Percentiles rank a stretch among this genome's conserved stretches.
Evolutionary conservation across 2,329 filamentous ascomycete species (phyloP).

Genomic region (Xylariaceae sp.): DNA sequence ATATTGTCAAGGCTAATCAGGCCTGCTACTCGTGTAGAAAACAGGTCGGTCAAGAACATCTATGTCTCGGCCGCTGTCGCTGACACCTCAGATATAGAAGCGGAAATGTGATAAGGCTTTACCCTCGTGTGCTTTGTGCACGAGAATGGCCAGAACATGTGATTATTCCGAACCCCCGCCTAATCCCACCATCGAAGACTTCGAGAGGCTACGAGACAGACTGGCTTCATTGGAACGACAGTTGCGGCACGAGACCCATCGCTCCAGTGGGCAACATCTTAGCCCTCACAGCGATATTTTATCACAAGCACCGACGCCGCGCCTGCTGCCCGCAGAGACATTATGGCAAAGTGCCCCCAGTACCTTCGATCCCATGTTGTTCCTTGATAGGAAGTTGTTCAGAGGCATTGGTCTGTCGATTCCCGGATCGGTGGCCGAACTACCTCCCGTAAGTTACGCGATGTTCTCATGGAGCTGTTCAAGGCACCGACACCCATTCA

Average conservation of each 20-base stretch:
- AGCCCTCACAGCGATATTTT: conserved; percentile 17
- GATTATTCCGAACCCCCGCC: conserved; percentile 35
- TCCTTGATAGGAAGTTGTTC: conserved; percentile 27
- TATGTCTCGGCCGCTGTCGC: not conserved
- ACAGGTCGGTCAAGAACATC: conserved; percentile 8
- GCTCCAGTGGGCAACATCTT: conserved; percentile 2
- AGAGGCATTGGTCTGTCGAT: conserved; percentile 30
- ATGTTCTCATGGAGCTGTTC: too few relatives aligned
- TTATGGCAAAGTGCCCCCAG: conserved; percentile 19
- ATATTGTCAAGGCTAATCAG: conserved; percentile 29
- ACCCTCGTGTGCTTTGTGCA: conserved; percentile 43
- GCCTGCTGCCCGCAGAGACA: conserved; percentile 5
- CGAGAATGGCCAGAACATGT: conserved; percentile 35
- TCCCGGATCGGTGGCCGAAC: conserved; percentile 32
- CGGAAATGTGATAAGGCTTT: conserved; percentile 47
- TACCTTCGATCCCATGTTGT: conserved; percentile 38
- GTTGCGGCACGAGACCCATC: too few relatives aligned
- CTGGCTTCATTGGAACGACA: conserved; percentile 14
- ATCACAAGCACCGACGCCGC: conserved; percentile 14
- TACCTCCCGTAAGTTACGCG: conserved; percentile 28
- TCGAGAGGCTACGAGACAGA: conserved; percentile 32
- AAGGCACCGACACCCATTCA: too few relatives aligned
- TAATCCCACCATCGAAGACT: conserved; percentile 34
- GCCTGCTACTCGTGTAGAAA: conserved; percentile 38
- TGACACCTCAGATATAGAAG: conserved; percentile 36